Evolutionary conservation across 345 rosid species (phyloP).

Genomic region (Rhodomyrtus tomentosa): DNA sequence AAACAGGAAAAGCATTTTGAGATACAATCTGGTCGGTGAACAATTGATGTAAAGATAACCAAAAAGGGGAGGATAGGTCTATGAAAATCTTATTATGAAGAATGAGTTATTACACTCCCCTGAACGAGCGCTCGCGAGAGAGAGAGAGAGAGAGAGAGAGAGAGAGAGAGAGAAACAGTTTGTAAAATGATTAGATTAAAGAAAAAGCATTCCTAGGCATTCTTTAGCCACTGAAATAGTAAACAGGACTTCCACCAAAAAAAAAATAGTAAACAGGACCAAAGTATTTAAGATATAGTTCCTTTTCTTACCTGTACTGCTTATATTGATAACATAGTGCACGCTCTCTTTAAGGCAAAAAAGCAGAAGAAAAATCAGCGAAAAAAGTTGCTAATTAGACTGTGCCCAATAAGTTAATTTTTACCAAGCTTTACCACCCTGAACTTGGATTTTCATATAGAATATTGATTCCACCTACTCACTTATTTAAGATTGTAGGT

Average conservation of each 20-base stretch:
- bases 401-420: background rate
- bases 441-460: background rate
- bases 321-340: background rate
- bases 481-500: conserved; percentile 38
- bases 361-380: background rate
- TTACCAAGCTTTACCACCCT: background rate
- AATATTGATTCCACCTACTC: conserved; percentile 14
- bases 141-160: background rate
- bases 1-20: background rate
- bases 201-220: background rate
- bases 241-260: background rate
- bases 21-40: background rate
- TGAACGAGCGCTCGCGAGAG: no score
- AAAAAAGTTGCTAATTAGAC: background rate
- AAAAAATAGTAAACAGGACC: background rate
- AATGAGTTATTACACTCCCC: no score
- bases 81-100: background rate
- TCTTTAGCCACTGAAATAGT: background rate
- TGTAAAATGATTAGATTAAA: background rate
- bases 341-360: background rate
- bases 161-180: background rate
- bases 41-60: background rate
- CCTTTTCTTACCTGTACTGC: background rate
- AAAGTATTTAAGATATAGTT: background rate
- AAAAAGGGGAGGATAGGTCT: background rate